These are phyloP conservation scores for Podila minutissima DNA, from an alignment of 192 early-diverging fungal species.

Conservation along the genomic window DNA sequence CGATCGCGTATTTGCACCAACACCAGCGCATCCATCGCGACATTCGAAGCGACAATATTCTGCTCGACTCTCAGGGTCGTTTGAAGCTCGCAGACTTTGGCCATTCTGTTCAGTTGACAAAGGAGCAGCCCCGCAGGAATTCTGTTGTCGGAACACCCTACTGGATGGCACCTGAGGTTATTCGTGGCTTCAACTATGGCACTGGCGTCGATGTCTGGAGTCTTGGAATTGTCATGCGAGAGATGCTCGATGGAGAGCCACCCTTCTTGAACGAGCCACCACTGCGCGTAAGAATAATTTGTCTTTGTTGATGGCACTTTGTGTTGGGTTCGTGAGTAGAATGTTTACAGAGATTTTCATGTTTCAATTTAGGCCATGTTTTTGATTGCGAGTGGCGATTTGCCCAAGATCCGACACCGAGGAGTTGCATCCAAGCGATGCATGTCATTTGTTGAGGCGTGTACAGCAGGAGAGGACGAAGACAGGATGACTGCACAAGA, in stretches of 20 bases:
- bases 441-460: constrained; percentile 28
- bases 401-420: constrained; percentile 20
- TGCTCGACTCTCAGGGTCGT: constrained; percentile 82
- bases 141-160: constrained; percentile 94
- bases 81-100: constrained; percentile 98
- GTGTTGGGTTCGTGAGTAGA: not conserved
- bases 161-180: constrained; percentile 99
- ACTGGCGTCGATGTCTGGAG: constrained; percentile 96
- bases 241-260: constrained; percentile 96
- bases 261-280: constrained; percentile 92
- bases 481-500: constrained; percentile 26
- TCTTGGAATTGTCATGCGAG: constrained; percentile 92
- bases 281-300: constrained; percentile 49
- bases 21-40: constrained; percentile 91
- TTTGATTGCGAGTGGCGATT: constrained; percentile 44
- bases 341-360: not conserved
- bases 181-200: constrained; percentile 90
- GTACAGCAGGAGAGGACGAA: constrained; percentile 34
- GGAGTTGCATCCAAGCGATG: constrained; percentile 32
- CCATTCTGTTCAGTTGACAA: constrained; percentile 91
- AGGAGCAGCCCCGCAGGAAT: constrained; percentile 80
- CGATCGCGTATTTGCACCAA: constrained; percentile 80
- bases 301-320: not conserved
- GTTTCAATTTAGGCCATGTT: constrained; percentile 29
- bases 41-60: constrained; percentile 93